Conservation (phyloP, 2,329 filamentous ascomycete species). For the Cladorrhinum sp. region DNA sequence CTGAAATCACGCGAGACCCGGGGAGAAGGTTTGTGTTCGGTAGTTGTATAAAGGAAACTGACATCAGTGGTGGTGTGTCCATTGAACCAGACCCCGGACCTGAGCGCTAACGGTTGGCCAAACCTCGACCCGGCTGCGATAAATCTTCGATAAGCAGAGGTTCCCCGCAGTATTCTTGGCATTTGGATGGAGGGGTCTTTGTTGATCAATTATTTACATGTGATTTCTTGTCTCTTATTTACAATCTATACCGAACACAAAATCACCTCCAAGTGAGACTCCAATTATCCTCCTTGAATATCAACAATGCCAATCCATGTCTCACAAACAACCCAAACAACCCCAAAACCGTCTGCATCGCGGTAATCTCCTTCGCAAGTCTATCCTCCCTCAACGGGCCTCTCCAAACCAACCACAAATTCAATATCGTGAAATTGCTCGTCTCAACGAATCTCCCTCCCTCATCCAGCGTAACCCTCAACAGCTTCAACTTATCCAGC, state of each 20-base stretch:
- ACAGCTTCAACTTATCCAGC: conserved; percentile 64
- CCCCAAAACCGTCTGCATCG: conserved; percentile 73
- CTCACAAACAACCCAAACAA: conserved; percentile 80
- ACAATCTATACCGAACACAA: not conserved
- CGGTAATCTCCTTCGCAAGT: conserved; percentile 73
- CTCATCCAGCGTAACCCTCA: conserved; percentile 65
- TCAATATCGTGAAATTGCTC: conserved; percentile 88
- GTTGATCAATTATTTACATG: not conserved
- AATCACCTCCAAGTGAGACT: conserved; percentile 32
- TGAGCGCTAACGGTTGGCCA: not conserved
- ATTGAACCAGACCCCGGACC: not conserved
- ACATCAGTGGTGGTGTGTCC: not conserved
- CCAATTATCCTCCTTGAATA: conserved; percentile 89
- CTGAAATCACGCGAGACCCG: not conserved
- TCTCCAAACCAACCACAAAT: conserved; percentile 94
- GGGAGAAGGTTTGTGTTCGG: not conserved
- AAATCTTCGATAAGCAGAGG: not conserved
- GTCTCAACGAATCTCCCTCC: conserved; percentile 72
- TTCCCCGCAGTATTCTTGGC: not conserved
- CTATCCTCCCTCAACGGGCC: conserved; percentile 86
- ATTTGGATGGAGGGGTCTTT: not conserved
- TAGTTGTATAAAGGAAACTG: not conserved
- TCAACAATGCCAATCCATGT: conserved; percentile 78
- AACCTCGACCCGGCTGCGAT: not conserved
- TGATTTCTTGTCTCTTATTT: not conserved